Percentiles rank a stretch among this genome's conserved stretches.
phyloP scores from a whole-genome alignment of 2,329 filamentous ascomycete species.

The Pseudocercospora fijiensis region DNA sequence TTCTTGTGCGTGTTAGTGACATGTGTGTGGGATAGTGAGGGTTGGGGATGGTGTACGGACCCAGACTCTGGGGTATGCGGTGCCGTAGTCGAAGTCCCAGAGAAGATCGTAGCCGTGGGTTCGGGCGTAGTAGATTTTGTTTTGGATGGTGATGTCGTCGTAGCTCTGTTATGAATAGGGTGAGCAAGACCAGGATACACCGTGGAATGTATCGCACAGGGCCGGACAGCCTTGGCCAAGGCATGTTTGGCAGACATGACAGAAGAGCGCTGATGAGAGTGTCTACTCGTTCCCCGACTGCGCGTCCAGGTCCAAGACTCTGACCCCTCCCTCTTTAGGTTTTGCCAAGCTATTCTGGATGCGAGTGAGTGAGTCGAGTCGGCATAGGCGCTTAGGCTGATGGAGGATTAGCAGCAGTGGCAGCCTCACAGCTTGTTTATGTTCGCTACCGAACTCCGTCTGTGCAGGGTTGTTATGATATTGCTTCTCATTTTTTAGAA shows the following conservation, averaged over 20 bases:
- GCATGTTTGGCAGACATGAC: neutral
- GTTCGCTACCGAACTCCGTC: neutral
- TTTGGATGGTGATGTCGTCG: slow-evolving; percentile 18
- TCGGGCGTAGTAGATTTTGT: slow-evolving; percentile 35
- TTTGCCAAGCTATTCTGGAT: neutral
- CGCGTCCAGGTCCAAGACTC: neutral
- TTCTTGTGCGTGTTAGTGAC: slow-evolving; percentile 17
- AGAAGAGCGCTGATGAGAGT: neutral
- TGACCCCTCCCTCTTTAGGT: neutral
- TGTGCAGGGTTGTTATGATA: neutral
- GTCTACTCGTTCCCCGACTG: neutral
- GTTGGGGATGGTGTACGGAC: neutral
- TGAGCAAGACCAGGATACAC: neutral
- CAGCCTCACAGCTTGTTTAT: neutral
- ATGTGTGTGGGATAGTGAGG: no score
- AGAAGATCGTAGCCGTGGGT: slow-evolving; percentile 44
- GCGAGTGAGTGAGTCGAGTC: neutral
- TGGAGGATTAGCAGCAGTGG: neutral
- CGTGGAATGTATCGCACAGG: neutral
- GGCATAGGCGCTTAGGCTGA: neutral
- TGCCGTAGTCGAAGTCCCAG: slow-evolving; percentile 42
- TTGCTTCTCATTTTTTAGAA: neutral
- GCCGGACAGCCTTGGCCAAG: neutral
- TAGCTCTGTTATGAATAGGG: neutral
- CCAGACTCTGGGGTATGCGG: slow-evolving; percentile 36